Conservation (phyloP, 768 basidiomycete genomes). For the Boletales sp. region DNA sequence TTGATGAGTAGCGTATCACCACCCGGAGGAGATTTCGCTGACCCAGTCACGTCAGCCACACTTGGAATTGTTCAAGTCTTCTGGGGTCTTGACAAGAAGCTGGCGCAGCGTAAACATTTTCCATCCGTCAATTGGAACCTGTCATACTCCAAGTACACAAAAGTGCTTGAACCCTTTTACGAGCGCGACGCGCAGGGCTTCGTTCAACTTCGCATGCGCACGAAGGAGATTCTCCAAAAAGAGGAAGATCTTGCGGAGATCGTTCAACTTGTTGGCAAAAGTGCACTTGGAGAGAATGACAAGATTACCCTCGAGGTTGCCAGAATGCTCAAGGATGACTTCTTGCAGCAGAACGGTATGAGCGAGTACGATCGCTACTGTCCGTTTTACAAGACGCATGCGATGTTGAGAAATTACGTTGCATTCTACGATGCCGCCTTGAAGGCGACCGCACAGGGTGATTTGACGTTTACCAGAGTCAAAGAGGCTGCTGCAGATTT, state of each 20-base stretch:
- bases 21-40: constrained; percentile 98
- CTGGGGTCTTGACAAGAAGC: constrained; percentile 99
- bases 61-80: constrained; percentile 99
- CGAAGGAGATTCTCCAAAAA: constrained; percentile 97
- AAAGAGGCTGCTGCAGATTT: constrained; percentile 83
- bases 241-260: constrained; percentile 99
- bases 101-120: constrained; percentile 98
- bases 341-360: constrained; percentile 98
- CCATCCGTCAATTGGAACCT: constrained; percentile 99
- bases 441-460: constrained; percentile 78
- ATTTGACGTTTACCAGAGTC: constrained; percentile 82
- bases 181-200: constrained; percentile 92
- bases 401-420: constrained; percentile 94
- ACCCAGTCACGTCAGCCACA: constrained; percentile 96
- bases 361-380: constrained; percentile 96
- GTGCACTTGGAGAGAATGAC: constrained; percentile 92
- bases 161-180: constrained; percentile 90
- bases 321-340: constrained; percentile 95
- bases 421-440: constrained; percentile 90
- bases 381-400: constrained; percentile 98
- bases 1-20: constrained; percentile 75
- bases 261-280: constrained; percentile 99
- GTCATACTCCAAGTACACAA: constrained; percentile 99
- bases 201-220: constrained; percentile 84
- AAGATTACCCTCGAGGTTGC: constrained; percentile 99